Evolutionary conservation across 805 yeast genomes (phyloP).

Genomic region (Nakazawaea ernobii): DNA sequence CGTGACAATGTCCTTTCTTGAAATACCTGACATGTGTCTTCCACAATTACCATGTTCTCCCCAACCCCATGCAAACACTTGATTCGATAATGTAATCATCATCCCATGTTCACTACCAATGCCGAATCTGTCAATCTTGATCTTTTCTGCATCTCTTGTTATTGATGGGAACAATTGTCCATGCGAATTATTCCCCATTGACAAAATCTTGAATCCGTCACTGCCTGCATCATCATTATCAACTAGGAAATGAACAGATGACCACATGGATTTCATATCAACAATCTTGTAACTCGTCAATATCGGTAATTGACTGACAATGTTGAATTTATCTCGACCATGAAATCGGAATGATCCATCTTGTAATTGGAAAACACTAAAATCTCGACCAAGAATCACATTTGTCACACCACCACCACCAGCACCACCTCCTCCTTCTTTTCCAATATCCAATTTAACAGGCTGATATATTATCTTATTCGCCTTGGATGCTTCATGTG

Average conservation of each 20-base stretch:
- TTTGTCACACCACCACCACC: slow-evolving; percentile 11
- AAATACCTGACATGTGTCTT: slow-evolving; percentile 10
- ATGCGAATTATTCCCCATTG: slow-evolving; percentile 74
- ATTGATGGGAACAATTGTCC: slow-evolving; percentile 58
- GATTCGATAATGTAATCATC: slow-evolving; percentile 22
- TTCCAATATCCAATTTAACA: slow-evolving; percentile 6
- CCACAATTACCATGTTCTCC: slow-evolving; percentile 99
- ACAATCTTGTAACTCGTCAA: slow-evolving; percentile 7
- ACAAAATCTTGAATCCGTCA: slow-evolving; percentile 25
- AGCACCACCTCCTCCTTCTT: too few relatives aligned
- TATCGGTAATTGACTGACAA: slow-evolving; percentile 7
- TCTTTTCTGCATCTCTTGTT: too few relatives aligned
- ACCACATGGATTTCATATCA: slow-evolving; percentile 63
- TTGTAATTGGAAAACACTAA: slow-evolving; percentile 31
- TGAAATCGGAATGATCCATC: slow-evolving; percentile 14
- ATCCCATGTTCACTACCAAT: slow-evolving; percentile 91
- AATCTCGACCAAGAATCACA: slow-evolving; percentile 52
- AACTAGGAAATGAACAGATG: slow-evolving; percentile 53
- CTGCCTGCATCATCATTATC: slow-evolving; percentile 5
- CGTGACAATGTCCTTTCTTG: slow-evolving; percentile 24
- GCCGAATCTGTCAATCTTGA: slow-evolving; percentile 22
- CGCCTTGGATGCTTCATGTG: slow-evolving; percentile 5
- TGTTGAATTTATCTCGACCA: slow-evolving; percentile 30
- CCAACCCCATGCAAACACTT: slow-evolving; percentile 90
- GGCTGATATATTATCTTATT: slow-evolving; percentile 22